phyloP scores from a whole-genome alignment of 345 rosid species.

The Reutealis trisperma region DNA sequence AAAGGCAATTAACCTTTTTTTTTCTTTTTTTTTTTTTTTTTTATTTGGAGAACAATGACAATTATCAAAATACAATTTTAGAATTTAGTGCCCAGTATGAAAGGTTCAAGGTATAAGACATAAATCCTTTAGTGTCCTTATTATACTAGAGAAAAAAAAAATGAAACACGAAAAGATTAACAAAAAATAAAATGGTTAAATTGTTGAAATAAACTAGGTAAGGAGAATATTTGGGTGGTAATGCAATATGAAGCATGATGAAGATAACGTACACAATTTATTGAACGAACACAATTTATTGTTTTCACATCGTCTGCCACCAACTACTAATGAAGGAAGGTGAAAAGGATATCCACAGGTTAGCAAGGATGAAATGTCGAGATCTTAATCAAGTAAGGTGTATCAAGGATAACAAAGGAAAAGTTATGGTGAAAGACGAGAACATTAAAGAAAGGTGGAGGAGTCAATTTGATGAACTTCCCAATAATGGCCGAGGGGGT shows the following conservation, averaged over 20 bases:
- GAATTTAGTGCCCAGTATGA: neutral
- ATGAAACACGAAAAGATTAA: no score
- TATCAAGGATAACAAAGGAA: no score
- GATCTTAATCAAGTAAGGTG: no score
- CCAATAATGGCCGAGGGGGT: no score
- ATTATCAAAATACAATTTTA: neutral
- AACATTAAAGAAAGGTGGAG: no score
- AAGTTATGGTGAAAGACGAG: no score
- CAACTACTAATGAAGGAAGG: no score
- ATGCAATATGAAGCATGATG: neutral
- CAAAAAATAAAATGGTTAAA: neutral
- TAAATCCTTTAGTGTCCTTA: neutral
- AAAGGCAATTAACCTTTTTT: constrained; percentile 5
- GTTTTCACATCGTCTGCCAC: neutral
- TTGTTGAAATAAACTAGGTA: neutral
- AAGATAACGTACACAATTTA: neutral
- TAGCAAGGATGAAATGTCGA: no score
- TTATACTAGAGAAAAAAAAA: neutral
- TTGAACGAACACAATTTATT: neutral
- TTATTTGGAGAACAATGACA: neutral
- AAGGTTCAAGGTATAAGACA: neutral
- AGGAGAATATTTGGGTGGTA: neutral
- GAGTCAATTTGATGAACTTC: no score
- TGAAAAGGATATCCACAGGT: no score
- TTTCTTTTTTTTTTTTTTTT: no score